Evolutionary conservation across 1,284 basidiomycete genomes (phyloP).

Genomic region (Thelephora terrestris): DNA sequence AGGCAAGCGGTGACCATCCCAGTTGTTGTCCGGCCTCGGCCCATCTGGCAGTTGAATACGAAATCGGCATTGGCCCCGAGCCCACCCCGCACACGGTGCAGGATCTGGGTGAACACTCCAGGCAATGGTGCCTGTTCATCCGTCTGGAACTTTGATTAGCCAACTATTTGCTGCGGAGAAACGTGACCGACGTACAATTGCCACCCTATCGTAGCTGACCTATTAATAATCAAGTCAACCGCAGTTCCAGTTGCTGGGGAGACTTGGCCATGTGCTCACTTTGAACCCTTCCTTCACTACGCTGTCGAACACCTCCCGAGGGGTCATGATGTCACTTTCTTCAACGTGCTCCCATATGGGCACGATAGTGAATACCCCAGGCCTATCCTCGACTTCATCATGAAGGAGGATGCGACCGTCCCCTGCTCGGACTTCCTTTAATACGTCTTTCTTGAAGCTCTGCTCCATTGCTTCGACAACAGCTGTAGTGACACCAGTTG

Average conservation of each 20-base stretch:
- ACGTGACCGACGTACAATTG: slow-evolving; percentile 52
- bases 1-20: slow-evolving; percentile 90
- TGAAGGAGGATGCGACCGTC: slow-evolving; percentile 84
- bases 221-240: slow-evolving; percentile 18
- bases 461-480: slow-evolving; percentile 93
- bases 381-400: slow-evolving; percentile 91
- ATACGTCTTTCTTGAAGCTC: slow-evolving; percentile 83
- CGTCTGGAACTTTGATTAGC: slow-evolving; percentile 42
- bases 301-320: slow-evolving; percentile 73
- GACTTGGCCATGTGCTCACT: slow-evolving; percentile 26
- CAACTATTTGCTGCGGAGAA: background rate
- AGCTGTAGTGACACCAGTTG: slow-evolving; percentile 88
- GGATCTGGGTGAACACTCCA: slow-evolving; percentile 68
- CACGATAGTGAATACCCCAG: slow-evolving; percentile 82
- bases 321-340: slow-evolving; percentile 88
- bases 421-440: slow-evolving; percentile 69
- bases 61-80: slow-evolving; percentile 57
- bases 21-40: slow-evolving; percentile 76
- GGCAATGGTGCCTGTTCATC: slow-evolving; percentile 95
- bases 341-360: slow-evolving; percentile 83
- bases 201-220: slow-evolving; percentile 84
- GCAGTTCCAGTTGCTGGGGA: background rate
- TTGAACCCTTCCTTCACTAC: slow-evolving; percentile 72
- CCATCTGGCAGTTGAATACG: slow-evolving; percentile 85
- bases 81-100: slow-evolving; percentile 62